Evolutionary conservation across 192 early-diverging fungal species (phyloP), one percentile per base, ranked within the genome.

Genomic region (Cladochytrium replicatum): DNA sequence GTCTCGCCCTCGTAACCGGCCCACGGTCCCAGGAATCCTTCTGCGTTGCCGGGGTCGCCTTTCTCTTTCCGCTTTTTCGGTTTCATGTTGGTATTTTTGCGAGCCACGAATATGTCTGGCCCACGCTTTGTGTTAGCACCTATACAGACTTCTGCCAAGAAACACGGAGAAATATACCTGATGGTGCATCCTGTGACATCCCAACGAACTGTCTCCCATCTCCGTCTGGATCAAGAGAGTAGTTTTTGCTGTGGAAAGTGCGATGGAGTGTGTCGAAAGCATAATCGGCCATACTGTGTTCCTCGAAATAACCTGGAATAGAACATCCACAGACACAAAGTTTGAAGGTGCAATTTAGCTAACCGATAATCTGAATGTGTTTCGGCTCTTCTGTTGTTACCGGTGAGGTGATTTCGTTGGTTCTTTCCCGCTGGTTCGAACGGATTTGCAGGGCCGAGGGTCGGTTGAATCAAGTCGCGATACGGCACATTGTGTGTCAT

Each of bases 21-120:
- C 95, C 93, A 97, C 3, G 93, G 95, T 1, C 95, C 95, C 49
- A 74, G 70, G 52, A 88, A 97, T 5, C 85, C 89, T 21, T 86
- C 84, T 4, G 89, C 46, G 38, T 83, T 69, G 3, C 64, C 61
- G 2, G 88, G 56, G 39, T 94, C 84, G 29, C 91, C 92, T n/a
- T n/a, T n/a, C n/a, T n/a, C n/a, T 85, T 80, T 2, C 49, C 91
- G 80, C 55, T 82, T 85, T 72, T 41, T 60, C 54, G 6, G 42
- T 30, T 24, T 41, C 52, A n/a, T n/a, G n/a, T n/a, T n/a, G n/a
- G n/a, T n/a, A n/a, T n/a, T n/a, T n/a, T n/a, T n/a, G n/a, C n/a
- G n/a, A n/a, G n/a, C n/a, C n/a, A n/a, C n/a, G n/a, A n/a, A n/a
- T n/a, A n/a, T n/a, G n/a, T n/a, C n/a, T n/a, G n/a, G n/a, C n/a